phyloP scores from a whole-genome alignment of 2,329 filamentous ascomycete species.

The Aspergillus luchuensis region DNA sequence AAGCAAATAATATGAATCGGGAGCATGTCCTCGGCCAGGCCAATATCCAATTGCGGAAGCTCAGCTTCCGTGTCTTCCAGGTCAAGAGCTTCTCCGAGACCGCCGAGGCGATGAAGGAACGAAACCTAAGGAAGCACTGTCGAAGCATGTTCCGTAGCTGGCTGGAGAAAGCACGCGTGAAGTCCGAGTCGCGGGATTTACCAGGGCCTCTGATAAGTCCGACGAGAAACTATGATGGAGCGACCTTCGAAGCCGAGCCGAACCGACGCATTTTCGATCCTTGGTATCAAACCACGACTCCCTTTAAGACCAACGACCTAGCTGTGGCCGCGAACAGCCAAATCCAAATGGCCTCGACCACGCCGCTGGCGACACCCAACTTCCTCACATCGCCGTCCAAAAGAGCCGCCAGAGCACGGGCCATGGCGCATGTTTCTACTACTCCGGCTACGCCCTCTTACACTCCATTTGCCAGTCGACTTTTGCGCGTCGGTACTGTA shows the following conservation, averaged over 20 bases:
- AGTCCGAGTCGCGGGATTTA: constrained; percentile 33
- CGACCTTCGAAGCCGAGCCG: constrained; percentile 14
- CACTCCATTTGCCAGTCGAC: constrained; percentile 47
- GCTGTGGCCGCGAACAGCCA: constrained; percentile 33
- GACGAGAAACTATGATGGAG: constrained; percentile 26
- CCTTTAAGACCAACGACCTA: constrained; percentile 42
- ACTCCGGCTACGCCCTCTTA: constrained; percentile 48
- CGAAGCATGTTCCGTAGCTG: constrained; percentile 59
- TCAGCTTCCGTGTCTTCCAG: constrained; percentile 62
- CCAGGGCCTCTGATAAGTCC: constrained; percentile 33
- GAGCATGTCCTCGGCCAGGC: constrained; percentile 52
- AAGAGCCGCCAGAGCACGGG: constrained; percentile 46
- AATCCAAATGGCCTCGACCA: constrained; percentile 31
- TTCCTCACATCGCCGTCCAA: constrained; percentile 51
- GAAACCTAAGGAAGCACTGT: constrained; percentile 58
- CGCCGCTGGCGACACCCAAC: constrained; percentile 44
- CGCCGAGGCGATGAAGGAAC: constrained; percentile 54
- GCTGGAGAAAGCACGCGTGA: constrained; percentile 48
- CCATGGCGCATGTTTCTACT: constrained; percentile 46
- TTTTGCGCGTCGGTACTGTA: constrained; percentile 32
- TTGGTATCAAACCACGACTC: constrained; percentile 40
- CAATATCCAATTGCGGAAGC: constrained; percentile 53
- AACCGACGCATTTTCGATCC: constrained; percentile 37
- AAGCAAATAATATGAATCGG: constrained; percentile 50
- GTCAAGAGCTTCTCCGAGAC: constrained; percentile 54